Evolutionary conservation across 306 rosid species (phyloP).

Genomic region (Morella rubra): DNA sequence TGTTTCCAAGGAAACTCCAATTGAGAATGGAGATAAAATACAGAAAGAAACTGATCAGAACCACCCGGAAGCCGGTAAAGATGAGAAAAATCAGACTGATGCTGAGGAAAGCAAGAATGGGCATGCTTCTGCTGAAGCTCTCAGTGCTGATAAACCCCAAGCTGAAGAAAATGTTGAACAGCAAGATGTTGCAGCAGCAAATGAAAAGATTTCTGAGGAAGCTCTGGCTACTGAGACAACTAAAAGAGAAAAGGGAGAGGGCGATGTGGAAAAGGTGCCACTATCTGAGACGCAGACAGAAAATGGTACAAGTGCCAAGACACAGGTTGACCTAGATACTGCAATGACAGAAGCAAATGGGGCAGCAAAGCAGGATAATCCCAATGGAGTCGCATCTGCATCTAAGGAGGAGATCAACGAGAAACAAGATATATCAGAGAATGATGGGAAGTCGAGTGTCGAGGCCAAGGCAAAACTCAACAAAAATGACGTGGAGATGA

Average conservation of each 20-base stretch:
- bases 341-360: conserved; percentile 35
- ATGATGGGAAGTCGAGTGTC: conserved; percentile 31
- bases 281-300: conserved; percentile 28
- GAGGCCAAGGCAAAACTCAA: conserved; percentile 40
- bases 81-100: conserved; percentile 9
- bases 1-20: conserved; percentile 21
- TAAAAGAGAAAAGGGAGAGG: conserved; percentile 26
- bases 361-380: conserved; percentile 38
- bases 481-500: conserved; percentile 35
- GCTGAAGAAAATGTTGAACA: conserved; percentile 34
- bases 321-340: conserved; percentile 26
- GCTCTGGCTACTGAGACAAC: conserved; percentile 21
- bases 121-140: conserved; percentile 27
- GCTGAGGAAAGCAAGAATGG: conserved; percentile 34
- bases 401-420: conserved; percentile 33
- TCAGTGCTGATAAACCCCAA: conserved; percentile 18
- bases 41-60: conserved; percentile 25
- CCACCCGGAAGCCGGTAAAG: conserved; percentile 22
- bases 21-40: conserved; percentile 38
- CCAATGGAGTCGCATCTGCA: conserved; percentile 12
- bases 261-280: neutral
- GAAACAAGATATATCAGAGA: conserved; percentile 31
- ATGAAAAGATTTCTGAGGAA: conserved; percentile 33
- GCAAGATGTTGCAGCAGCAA: conserved; percentile 29
- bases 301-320: conserved; percentile 36